Evolutionary conservation across 352 stramenopile species (phyloP), one percentile per base, ranked within the genome.

Genomic region (Phytophthora aleatoria): DNA sequence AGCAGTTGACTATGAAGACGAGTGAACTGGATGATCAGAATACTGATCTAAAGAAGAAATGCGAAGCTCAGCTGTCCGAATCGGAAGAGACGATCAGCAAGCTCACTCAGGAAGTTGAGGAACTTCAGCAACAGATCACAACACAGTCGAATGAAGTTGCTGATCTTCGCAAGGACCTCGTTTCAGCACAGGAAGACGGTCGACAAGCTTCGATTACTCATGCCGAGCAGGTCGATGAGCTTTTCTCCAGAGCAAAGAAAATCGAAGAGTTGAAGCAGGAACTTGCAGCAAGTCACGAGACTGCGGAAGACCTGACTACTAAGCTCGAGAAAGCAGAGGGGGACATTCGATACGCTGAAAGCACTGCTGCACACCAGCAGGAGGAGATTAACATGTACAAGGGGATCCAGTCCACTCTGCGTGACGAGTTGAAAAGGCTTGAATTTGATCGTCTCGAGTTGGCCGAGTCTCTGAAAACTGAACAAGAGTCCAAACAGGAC

Each of bases 321-420:
- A 70, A 64, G 41, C 58, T 73, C 43, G 57, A 71, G 27, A 61
- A 69, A 31, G 47, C 59, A 10, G 41, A 48, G 38, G 53, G 27
- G 20, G 43, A 69, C 11, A 60, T 74, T 64, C 55, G 53, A 42
- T 44, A 69, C 36, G 49, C 60, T 65, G 56, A 76, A 74, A 35
- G 10, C 20, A 54, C 31, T 11, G 44, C 13, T 27, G 61, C 42
- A 10, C 50, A 42, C 12, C 55, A 69, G 47, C 30, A 30, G 20
- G 57, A 69, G 36, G 67, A 76, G 55, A 67, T 76, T 10, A 26
- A 50, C 10, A 69, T 74, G 67, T 64, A 74, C 63, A 67, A 74
- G 42, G 60, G 52, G 6, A 75, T 67, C 12, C 56, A 74, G 24
- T 50, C 51, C 24, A 66, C 55, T 20, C 49, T 79, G 44, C 45